These are phyloP conservation scores for Ceratobasidium sp. DNA, from an alignment of 1,284 basidiomycete genomes.

Conservation along the genomic window DNA sequence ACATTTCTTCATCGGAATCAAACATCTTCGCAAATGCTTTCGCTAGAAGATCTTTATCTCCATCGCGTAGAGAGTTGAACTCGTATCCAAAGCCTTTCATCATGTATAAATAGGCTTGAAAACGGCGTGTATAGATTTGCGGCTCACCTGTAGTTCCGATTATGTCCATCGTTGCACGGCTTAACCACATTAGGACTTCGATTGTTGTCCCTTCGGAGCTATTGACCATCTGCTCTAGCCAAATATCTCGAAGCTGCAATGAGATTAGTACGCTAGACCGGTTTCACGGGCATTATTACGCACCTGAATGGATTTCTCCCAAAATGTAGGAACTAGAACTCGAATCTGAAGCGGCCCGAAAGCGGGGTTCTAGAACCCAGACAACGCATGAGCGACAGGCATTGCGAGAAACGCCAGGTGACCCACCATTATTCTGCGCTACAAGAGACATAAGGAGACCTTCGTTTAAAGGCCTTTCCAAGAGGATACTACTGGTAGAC, in stretches of 20 bases:
- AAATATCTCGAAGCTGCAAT: constrained; percentile 44
- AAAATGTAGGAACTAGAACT: constrained; percentile 39
- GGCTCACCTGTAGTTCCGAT: constrained; percentile 56
- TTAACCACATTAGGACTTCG: constrained; percentile 55
- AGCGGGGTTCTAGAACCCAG: constrained; percentile 38
- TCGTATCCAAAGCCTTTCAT: constrained; percentile 66
- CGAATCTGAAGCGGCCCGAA: constrained; percentile 43
- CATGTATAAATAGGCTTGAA: not conserved
- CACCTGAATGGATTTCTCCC: constrained; percentile 44
- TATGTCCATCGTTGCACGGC: constrained; percentile 56
- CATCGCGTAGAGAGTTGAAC: constrained; percentile 59
- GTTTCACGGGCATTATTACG: not conserved
- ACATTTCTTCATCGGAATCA: constrained; percentile 27
- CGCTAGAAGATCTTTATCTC: constrained; percentile 56
- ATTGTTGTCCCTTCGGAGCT: constrained; percentile 45
- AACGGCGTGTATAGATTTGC: not conserved
- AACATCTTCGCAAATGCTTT: constrained; percentile 56
- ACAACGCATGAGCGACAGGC: not conserved
- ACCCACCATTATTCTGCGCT: constrained; percentile 44
- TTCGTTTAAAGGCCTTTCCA: not conserved
- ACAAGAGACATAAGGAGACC: not conserved
- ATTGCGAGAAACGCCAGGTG: not conserved
- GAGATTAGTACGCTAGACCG: not conserved
- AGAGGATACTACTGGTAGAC: not conserved
- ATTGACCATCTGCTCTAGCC: constrained; percentile 35